A percentile compares a stretch with the other conserved stretches of the same genome.
phyloP scores from a whole-genome alignment of 495 filamentous ascomycete species.

The Acidiella bohemica region DNA sequence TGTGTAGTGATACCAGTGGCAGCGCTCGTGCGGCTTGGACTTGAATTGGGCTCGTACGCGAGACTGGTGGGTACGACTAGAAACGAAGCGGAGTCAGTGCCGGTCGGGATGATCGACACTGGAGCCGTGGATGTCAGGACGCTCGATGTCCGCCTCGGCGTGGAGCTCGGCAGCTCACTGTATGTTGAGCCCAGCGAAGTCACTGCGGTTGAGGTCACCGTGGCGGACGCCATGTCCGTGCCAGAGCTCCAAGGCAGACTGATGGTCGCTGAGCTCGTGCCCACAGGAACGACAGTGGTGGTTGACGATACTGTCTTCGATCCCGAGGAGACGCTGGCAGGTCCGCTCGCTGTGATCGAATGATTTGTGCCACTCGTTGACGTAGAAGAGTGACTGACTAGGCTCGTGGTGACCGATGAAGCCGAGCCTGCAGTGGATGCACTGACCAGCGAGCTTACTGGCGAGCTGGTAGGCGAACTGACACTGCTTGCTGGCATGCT shows the following conservation, averaged over 20 bases:
- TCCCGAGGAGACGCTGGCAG: too few relatives aligned
- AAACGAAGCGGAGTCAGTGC: conserved; percentile 24
- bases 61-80: conserved; percentile 23
- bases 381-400: too few relatives aligned
- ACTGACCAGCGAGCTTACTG: not conserved
- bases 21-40: conserved; percentile 2
- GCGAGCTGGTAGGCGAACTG: not conserved
- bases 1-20: conserved; percentile 8
- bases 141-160: conserved; percentile 5
- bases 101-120: conserved; percentile 21
- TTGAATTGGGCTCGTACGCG: conserved; percentile 17
- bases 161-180: not conserved
- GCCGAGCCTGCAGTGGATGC: not conserved
- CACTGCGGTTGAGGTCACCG: not conserved
- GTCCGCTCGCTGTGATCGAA: too few relatives aligned
- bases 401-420: too few relatives aligned
- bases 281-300: conserved; percentile 4
- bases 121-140: conserved; percentile 12
- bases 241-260: not conserved
- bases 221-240: not conserved
- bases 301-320: not conserved
- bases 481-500: too few relatives aligned
- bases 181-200: not conserved
- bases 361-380: too few relatives aligned
- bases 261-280: conserved; percentile 11